phyloP scores from a whole-genome alignment of 139 green algal genomes.

The Ettlia oleoabundans region DNA sequence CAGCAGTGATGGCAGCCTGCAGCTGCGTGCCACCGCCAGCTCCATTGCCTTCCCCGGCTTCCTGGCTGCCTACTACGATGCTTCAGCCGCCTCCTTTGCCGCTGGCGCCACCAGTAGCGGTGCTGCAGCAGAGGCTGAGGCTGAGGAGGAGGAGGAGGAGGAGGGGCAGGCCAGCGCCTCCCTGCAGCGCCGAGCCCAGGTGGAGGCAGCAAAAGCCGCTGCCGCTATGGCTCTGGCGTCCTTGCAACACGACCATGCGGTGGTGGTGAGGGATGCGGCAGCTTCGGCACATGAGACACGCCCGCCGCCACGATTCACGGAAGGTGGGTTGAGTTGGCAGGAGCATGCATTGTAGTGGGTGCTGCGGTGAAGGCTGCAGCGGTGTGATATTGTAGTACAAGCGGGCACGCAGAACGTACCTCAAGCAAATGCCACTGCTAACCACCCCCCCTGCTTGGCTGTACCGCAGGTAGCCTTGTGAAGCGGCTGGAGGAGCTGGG shows the following conservation, averaged over 20 bases:
- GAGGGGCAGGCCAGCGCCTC: not conserved
- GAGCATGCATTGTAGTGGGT: too few relatives aligned
- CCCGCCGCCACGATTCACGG: constrained; percentile 81
- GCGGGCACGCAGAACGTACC: too few relatives aligned
- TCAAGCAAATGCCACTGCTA: too few relatives aligned
- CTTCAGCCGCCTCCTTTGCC: not conserved
- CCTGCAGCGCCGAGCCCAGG: not conserved
- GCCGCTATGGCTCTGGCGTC: constrained; percentile 16
- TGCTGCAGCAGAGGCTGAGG: not conserved
- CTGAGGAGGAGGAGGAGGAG: not conserved
- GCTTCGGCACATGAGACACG: constrained; percentile 72
- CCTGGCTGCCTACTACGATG: constrained; percentile 32
- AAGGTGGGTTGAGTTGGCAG: too few relatives aligned
- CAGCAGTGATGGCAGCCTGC: constrained; percentile 38
- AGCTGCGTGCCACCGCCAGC: constrained; percentile 57
- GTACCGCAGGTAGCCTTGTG: constrained; percentile 76
- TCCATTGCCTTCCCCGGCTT: constrained; percentile 63
- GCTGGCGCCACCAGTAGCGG: not conserved
- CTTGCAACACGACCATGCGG: constrained; percentile 1
- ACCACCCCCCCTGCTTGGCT: too few relatives aligned
- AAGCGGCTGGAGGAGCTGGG: constrained; percentile 86
- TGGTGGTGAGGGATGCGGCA: constrained; percentile 8
- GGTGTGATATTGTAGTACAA: too few relatives aligned
- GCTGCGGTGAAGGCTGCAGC: too few relatives aligned
- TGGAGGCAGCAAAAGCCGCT: constrained; percentile 15